Base-by-base conservation (phyloP, 1,284 basidiomycete species). In the Polyporus tsugae region DNA sequence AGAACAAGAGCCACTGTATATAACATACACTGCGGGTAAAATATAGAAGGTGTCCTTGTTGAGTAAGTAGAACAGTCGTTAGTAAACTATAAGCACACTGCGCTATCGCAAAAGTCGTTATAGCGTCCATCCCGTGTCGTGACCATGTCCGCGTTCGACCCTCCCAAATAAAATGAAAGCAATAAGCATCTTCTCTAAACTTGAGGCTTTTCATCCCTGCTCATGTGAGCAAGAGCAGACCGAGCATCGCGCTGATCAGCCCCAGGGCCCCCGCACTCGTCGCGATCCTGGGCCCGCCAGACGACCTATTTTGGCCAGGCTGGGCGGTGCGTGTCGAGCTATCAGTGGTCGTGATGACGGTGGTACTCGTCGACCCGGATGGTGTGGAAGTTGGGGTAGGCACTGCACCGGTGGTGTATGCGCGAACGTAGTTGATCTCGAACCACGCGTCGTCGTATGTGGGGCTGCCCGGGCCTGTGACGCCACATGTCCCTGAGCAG, bases 391-490 rank as follows among this genome's bases (percentile, higher is more conserved):
- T 60, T 22, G 69, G 36, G 19, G 67, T 60, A 11, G 65, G 41
- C 7, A 68, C 25, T 63, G 69, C 25, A 25, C 71, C 71, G 3
- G 78, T 79, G 6, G 80, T 82, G 72, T 82, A 84, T 52, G 81
- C 82, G 68, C 86, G 86, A 64, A 89, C 78, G 72, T 86, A 86
- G 71, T 80, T 79, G 75, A 88, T 79, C 77, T 87, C 86, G 74
- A 87, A 87, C 79, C 85, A 82, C 0, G 87, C 87, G 19, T 84
- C 77, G 72, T 85, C 84, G 76, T 85, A 89, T 68, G 83, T 85
- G n/a, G 85, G 84, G 71, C 81, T 78, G 6, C 86, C 87, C n/a
- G 85, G 78, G 63, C 86, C 84, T 49, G 88, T 82, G 25, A 89
- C 88, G 71, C 85, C 86, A 71, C 85, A 86, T 25, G 74, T 60